These are phyloP conservation scores for Penicillium parvum DNA, from an alignment of 495 filamentous ascomycete genomes.

Conservation along the genomic window DNA sequence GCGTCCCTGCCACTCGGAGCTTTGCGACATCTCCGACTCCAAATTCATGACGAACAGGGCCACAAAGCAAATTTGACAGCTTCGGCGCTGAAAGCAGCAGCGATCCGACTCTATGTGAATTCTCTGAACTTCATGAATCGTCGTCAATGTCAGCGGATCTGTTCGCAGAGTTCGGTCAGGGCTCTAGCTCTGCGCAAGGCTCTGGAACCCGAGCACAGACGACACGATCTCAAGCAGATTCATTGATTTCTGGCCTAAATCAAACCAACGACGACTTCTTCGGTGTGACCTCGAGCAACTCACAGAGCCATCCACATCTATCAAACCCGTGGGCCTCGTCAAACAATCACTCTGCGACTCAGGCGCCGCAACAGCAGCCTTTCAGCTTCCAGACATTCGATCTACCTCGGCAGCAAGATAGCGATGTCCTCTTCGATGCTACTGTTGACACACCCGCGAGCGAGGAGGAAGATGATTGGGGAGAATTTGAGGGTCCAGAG, in stretches of 20 bases:
- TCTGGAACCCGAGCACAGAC: constrained; percentile 9
- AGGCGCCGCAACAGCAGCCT: constrained; percentile 5
- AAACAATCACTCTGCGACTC: constrained; percentile 7
- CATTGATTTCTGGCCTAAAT: constrained; percentile 26
- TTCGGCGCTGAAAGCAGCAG: too few species aligned
- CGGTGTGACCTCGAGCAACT: constrained; percentile 3
- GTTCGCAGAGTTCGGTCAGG: constrained; percentile 62
- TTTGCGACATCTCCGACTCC: constrained; percentile 11
- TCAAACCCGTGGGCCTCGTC: neutral
- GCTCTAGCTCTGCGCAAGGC: constrained; percentile 17
- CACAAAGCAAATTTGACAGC: too few species aligned
- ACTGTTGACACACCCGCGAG: constrained; percentile 29
- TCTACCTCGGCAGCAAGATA: constrained; percentile 20
- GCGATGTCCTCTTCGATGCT: constrained; percentile 46
- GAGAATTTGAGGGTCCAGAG: constrained; percentile 64
- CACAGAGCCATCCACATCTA: neutral
- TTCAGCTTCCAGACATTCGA: constrained; percentile 13
- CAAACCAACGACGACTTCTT: constrained; percentile 24
- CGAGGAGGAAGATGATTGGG: constrained; percentile 65
- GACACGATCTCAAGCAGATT: constrained; percentile 9
- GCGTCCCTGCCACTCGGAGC: constrained; percentile 6
- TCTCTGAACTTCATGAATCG: too few species aligned
- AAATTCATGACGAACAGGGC: neutral
- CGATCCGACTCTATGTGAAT: too few species aligned
- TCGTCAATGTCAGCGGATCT: constrained; percentile 70